Conservation (phyloP, 805 yeast species). For the Schizosaccharomyces cryophilus region DNA sequence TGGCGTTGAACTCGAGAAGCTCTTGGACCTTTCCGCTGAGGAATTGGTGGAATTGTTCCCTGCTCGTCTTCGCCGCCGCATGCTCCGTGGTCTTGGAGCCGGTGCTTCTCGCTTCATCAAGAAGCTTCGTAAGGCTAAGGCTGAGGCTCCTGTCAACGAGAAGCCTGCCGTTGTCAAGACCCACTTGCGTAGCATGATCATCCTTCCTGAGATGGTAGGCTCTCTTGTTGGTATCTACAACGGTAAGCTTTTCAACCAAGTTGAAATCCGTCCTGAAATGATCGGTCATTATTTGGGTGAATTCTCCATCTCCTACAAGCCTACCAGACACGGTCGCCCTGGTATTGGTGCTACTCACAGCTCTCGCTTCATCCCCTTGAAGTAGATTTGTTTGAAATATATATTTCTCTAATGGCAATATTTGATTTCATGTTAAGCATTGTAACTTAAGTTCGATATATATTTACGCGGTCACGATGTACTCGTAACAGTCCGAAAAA, state of each 20-base stretch:
- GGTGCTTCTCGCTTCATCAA: conserved; percentile 89
- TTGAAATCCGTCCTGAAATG: conserved; percentile 98
- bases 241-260: conserved; percentile 98
- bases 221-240: conserved; percentile 96
- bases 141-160: conserved; percentile 63
- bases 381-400: conserved; percentile 6
- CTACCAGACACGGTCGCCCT: conserved; percentile 98
- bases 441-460: no score
- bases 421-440: no score
- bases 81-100: conserved; percentile 87
- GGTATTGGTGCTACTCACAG: conserved; percentile 39
- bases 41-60: conserved; percentile 90
- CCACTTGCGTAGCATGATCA: conserved; percentile 95
- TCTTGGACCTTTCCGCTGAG: conserved; percentile 82
- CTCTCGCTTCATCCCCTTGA: conserved; percentile 18
- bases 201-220: conserved; percentile 99
- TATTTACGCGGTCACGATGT: no score
- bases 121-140: conserved; percentile 93
- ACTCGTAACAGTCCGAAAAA: no score
- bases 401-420: background rate
- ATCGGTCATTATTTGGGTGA: conserved; percentile 99
- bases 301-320: conserved; percentile 98
- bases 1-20: conserved; percentile 91
- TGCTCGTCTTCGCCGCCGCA: conserved; percentile 99
- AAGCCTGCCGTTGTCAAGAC: conserved; percentile 97